Base-by-base conservation (phyloP, 441 rosid species). In the Euphorbia schlechtendalii region DNA sequence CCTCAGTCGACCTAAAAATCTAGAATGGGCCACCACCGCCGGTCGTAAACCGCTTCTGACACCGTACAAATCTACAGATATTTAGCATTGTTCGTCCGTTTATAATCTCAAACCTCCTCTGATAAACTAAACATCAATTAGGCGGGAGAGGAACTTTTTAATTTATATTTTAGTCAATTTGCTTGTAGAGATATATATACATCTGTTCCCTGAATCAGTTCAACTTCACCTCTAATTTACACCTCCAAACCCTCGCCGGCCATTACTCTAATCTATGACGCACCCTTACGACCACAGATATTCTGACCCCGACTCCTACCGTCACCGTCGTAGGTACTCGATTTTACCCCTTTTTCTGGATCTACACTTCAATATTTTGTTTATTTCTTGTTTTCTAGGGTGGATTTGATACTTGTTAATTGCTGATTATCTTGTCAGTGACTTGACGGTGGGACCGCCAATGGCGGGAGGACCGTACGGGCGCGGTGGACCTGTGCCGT, bases 291-390 rank as follows among this genome's bases (percentile, higher is more conserved):
- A 93, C 68, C 84, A 85, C 64, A 75, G 97, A 69, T 87, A 84
- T 59, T 69, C 82, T 59, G 99, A 90, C 65, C 96, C 96, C 0
- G 75, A 79, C 64, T 94, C 97, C 20, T 89, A 87, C 76, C 97
- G 94, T 73, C 82, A 82, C 54, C 91, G 96, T 28, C 80, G 95
- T 66, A 84, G 96, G 98, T 87, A 81, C 30, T 56, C 54, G 30
- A 11, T 28, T 54, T 48, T 40, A 18, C 64, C 30, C 65, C 4
- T 25, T 53, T 38, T 52, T 25, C 27, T 3, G 24, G 64, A 28
- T 32, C 21, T 17, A 22, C 52, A 8, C 17, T 65, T 57, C 30
- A 40, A 45, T 14, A 27, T 40, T 17, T 43, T 15, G 15, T 20
- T 46, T 62, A 3, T 14, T 1, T 34, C 43, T 8, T 45, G 8